phyloP scores from a whole-genome alignment of 2,329 filamentous ascomycete species.

The Arthrocladium fulminans region DNA sequence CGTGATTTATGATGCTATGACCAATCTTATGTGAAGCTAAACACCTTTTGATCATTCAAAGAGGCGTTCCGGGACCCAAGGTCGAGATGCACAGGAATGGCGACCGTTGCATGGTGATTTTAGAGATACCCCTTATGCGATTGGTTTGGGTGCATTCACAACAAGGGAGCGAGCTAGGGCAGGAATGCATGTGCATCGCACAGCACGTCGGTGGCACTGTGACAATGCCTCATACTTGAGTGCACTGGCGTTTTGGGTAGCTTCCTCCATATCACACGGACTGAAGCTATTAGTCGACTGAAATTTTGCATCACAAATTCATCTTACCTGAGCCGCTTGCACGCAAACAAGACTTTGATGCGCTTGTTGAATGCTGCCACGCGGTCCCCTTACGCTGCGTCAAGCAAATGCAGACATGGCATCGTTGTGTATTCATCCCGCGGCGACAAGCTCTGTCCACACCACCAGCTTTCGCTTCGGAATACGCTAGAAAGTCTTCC shows the following conservation, averaged over 20 bases:
- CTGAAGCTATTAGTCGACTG: not conserved
- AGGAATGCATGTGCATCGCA: not conserved
- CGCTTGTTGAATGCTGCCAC: not conserved
- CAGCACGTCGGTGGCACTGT: constrained; percentile 5
- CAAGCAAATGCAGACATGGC: not conserved
- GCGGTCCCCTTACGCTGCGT: not conserved
- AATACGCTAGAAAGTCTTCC: not conserved
- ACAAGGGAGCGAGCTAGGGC: constrained; percentile 3
- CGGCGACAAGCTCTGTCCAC: not conserved
- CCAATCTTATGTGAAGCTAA: not conserved
- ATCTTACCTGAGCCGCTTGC: no score
- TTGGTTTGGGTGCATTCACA: constrained; percentile 10
- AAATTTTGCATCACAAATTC: no score
- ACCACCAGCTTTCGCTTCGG: not conserved
- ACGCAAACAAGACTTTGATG: no score
- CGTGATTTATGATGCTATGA: no score
- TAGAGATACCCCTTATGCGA: constrained; percentile 10
- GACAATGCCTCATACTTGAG: not conserved
- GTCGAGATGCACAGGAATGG: constrained; percentile 10
- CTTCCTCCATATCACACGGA: not conserved
- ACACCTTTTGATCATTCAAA: not conserved
- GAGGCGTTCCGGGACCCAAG: not conserved
- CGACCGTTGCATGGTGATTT: constrained; percentile 9
- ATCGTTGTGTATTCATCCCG: not conserved
- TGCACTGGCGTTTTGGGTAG: not conserved